Evolutionary conservation across 1,139 yeast species (phyloP).

Genomic region (Geotrichum armillariae): DNA sequence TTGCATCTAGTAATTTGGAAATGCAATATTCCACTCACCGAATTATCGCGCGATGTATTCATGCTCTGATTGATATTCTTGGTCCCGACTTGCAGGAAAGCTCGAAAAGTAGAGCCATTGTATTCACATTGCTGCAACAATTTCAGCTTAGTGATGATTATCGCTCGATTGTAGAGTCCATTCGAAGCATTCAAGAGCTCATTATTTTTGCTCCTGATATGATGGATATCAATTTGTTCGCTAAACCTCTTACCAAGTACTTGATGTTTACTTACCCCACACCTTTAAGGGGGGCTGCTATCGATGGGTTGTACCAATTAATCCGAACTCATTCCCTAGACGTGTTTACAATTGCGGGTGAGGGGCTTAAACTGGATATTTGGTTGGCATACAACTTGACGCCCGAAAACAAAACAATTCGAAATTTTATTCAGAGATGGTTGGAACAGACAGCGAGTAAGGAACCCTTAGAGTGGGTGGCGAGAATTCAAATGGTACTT

Average conservation of each 20-base stretch:
- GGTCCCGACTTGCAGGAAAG: constrained; percentile 51
- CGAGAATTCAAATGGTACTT: constrained; percentile 38
- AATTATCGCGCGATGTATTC: constrained; percentile 45
- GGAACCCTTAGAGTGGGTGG: constrained; percentile 41
- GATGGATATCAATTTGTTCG: constrained; percentile 33
- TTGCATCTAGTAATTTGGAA: constrained; percentile 50
- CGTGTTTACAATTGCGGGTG: constrained; percentile 37
- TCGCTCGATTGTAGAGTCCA: constrained; percentile 34
- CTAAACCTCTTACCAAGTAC: constrained; percentile 33
- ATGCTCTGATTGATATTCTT: constrained; percentile 46
- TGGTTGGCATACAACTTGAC: constrained; percentile 42
- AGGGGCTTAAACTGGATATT: constrained; percentile 36
- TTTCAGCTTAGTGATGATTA: constrained; percentile 32
- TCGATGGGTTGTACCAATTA: constrained; percentile 41
- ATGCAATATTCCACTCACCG: constrained; percentile 44
- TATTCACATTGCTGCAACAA: constrained; percentile 36
- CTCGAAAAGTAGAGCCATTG: constrained; percentile 27
- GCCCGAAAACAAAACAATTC: constrained; percentile 34
- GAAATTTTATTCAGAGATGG: constrained; percentile 39
- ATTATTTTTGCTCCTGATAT: constrained; percentile 36
- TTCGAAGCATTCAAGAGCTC: constrained; percentile 34
- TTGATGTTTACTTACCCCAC: constrained; percentile 25
- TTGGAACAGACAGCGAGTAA: constrained; percentile 37
- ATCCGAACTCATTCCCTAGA: constrained; percentile 36
- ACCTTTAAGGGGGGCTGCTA: constrained; percentile 36